phyloP scores from a whole-genome alignment of 139 green algal genomes.

The Volvox africanus region DNA sequence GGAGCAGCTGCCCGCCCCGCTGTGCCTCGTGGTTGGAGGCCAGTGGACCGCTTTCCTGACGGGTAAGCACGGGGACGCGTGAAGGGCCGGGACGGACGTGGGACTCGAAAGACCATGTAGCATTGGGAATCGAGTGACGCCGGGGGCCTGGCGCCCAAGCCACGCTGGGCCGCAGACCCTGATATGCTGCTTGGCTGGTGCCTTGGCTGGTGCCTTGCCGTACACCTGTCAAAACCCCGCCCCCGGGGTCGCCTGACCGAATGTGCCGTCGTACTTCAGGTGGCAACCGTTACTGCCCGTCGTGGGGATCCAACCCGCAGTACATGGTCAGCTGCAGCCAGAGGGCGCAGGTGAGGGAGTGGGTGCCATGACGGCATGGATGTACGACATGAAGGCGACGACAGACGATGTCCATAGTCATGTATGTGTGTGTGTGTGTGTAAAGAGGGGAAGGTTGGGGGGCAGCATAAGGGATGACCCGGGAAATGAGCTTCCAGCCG shows the following conservation, averaged over 20 bases:
- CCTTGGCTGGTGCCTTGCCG: too few species aligned
- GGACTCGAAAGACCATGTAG: too few species aligned
- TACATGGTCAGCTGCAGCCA: conserved; percentile 66
- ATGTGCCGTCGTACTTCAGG: conserved; percentile 34
- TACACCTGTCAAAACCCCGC: too few species aligned
- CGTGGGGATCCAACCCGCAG: conserved; percentile 75
- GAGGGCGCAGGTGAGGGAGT: conserved; percentile 29
- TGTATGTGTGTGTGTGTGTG: too few species aligned
- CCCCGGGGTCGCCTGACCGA: background rate
- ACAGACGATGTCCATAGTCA: too few species aligned
- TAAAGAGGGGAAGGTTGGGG: too few species aligned
- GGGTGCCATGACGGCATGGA: background rate
- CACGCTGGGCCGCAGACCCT: too few species aligned
- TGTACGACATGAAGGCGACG: too few species aligned
- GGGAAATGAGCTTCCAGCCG: background rate
- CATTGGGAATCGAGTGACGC: too few species aligned
- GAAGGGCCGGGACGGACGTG: background rate
- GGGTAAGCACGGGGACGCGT: background rate
- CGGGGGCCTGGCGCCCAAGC: too few species aligned
- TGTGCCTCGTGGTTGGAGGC: conserved; percentile 64
- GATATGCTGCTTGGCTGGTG: too few species aligned
- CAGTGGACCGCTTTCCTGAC: conserved; percentile 52
- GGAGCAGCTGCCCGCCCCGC: conserved; percentile 67
- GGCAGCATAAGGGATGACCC: too few species aligned
- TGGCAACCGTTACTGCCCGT: conserved; percentile 42